phyloP scores from a whole-genome alignment of 257 asterid species.

The Capsicum rhomboideum region DNA sequence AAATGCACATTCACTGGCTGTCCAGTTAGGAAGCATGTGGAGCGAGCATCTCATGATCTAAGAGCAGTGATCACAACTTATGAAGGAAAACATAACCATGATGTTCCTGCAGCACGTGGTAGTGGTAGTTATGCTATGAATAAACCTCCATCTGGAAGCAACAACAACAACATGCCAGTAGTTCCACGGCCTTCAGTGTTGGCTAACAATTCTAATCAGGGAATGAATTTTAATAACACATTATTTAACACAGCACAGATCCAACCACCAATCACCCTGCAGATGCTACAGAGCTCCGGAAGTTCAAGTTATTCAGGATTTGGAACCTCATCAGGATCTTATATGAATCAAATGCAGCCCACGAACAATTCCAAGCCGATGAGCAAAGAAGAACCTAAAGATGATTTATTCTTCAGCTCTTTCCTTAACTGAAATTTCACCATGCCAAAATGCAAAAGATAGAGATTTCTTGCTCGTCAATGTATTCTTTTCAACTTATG shows the following conservation, averaged over 20 bases:
- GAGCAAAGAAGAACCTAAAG: conserved; percentile 81
- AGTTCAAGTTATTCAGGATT: conserved; percentile 38
- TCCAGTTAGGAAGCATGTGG: conserved; percentile 86
- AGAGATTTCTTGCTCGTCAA: neutral
- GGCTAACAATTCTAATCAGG: conserved; percentile 24
- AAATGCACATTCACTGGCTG: conserved; percentile 81
- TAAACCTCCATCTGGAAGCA: conserved; percentile 28
- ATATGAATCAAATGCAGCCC: conserved; percentile 39
- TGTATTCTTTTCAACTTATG: neutral
- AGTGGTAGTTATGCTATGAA: conserved; percentile 41
- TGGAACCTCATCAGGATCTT: conserved; percentile 31
- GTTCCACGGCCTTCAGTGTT: conserved; percentile 40
- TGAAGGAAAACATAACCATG: conserved; percentile 94
- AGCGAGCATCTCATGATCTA: conserved; percentile 75
- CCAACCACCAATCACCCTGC: conserved; percentile 69
- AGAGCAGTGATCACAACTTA: conserved; percentile 86
- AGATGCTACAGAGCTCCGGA: conserved; percentile 51
- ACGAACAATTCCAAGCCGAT: conserved; percentile 18
- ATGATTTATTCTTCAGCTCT: conserved; percentile 52
- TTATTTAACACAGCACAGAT: conserved; percentile 31
- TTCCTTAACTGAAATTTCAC: conserved; percentile 41
- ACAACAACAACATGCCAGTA: conserved; percentile 14
- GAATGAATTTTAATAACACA: conserved; percentile 26
- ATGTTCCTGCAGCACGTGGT: conserved; percentile 89
- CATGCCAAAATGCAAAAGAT: neutral